phyloP scores from a whole-genome alignment of 1,284 basidiomycete genomes.

The Cutaneotrichosporon mucoides region DNA sequence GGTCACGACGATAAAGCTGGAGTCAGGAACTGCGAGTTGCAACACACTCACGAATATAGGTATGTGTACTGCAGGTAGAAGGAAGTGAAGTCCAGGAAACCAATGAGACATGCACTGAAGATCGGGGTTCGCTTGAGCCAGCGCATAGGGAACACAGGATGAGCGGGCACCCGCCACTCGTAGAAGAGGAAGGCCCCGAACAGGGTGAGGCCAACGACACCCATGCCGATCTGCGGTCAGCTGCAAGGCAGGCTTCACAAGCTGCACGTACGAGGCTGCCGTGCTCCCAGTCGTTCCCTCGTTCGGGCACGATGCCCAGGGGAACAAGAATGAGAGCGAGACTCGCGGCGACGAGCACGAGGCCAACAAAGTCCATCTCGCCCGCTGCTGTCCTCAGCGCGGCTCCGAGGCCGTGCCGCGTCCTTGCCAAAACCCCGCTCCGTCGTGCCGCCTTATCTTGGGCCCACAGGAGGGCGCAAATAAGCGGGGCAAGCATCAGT shows the following conservation, averaged over 20 bases:
- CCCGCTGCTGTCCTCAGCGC: not conserved
- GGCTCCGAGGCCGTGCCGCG: not conserved
- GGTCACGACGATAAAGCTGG: slow-evolving; percentile 41
- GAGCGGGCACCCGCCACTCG: slow-evolving; percentile 49
- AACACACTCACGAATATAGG: slow-evolving; percentile 35
- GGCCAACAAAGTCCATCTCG: slow-evolving; percentile 56
- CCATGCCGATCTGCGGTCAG: slow-evolving; percentile 35
- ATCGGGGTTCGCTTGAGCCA: slow-evolving; percentile 61
- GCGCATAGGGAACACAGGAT: slow-evolving; percentile 54
- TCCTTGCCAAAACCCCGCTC: slow-evolving; percentile 14
- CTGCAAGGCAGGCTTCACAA: not conserved
- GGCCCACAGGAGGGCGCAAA: slow-evolving; percentile 43
- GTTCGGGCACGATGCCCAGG: slow-evolving; percentile 56
- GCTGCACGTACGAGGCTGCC: slow-evolving; percentile 31
- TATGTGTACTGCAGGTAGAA: slow-evolving; percentile 50
- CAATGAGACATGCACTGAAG: slow-evolving; percentile 60
- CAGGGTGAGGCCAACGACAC: slow-evolving; percentile 47
- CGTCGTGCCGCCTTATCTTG: slow-evolving; percentile 18
- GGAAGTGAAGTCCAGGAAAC: slow-evolving; percentile 67
- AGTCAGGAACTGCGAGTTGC: not conserved
- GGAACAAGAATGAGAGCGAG: slow-evolving; percentile 64
- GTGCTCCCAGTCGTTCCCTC: not conserved
- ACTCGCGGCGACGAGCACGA: slow-evolving; percentile 60
- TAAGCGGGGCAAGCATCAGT: slow-evolving; percentile 41
- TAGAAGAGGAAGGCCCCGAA: slow-evolving; percentile 50